phyloP scores from a whole-genome alignment of 2,329 filamentous ascomycete species.

The Fusarium agapanthi region DNA sequence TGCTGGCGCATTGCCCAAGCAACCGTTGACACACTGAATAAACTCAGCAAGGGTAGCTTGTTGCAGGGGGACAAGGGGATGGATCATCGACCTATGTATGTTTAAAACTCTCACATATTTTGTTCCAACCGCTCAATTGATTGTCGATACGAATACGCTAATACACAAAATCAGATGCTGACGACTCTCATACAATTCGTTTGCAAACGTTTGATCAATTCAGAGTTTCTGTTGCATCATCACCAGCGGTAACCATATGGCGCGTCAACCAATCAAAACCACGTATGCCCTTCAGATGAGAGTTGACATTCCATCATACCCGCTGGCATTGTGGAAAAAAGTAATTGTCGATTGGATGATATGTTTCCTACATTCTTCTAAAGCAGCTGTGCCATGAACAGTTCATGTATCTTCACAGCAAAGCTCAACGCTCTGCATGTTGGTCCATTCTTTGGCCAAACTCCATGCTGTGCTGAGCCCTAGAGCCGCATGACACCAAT shows the following conservation, averaged over 20 bases:
- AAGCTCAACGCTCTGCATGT: neutral
- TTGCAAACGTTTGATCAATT: neutral
- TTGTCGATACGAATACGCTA: neutral
- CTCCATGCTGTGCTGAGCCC: constrained; percentile 23
- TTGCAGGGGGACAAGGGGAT: constrained; percentile 22
- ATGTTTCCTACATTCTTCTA: constrained; percentile 1
- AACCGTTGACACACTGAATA: constrained; percentile 23
- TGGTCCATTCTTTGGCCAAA: neutral
- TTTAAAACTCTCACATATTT: neutral
- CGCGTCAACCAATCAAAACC: constrained; percentile 17
- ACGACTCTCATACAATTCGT: neutral
- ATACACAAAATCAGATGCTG: neutral
- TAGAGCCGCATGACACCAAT: neutral
- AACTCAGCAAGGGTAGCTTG: constrained; percentile 18
- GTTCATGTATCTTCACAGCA: neutral
- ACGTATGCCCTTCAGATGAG: neutral
- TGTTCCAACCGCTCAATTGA: neutral
- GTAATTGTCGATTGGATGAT: neutral
- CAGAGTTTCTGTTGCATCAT: constrained; percentile 18
- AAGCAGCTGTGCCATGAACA: neutral
- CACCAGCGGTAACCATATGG: neutral
- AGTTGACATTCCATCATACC: constrained; percentile 3
- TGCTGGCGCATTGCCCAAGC: constrained; percentile 40
- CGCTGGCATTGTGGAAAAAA: neutral
- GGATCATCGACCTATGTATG: neutral